Conservation (phyloP, 75 land plant species). For the Selaginella tamariscina region DNA sequence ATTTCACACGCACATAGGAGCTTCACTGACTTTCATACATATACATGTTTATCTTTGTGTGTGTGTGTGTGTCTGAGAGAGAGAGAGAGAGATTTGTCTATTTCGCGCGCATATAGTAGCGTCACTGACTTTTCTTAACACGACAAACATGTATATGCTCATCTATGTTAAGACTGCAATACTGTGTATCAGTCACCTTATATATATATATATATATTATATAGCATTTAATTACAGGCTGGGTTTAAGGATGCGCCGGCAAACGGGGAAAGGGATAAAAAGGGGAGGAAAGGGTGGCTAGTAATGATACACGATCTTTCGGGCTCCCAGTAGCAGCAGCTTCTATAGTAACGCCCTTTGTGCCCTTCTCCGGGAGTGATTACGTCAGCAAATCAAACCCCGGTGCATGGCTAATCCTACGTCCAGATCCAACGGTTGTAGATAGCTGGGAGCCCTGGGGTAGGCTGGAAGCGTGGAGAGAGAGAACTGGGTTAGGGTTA, state of each 20-base stretch:
- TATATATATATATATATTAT: too few relatives aligned
- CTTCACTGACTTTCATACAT: too few relatives aligned
- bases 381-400: conserved; percentile 4
- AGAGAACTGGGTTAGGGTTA: conserved; percentile 1
- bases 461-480: conserved; percentile 8
- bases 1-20: too few relatives aligned
- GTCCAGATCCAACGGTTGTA: neutral
- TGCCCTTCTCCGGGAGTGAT: conserved; percentile 2
- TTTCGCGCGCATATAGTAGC: too few relatives aligned
- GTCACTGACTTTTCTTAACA: too few relatives aligned
- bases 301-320: conserved; percentile 10
- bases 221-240: too few relatives aligned
- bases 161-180: too few relatives aligned
- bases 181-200: too few relatives aligned
- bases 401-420: conserved; percentile 3
- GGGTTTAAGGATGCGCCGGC: neutral
- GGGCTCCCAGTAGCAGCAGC: conserved; percentile 12
- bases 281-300: conserved; percentile 6
- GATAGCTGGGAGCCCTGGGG: conserved; percentile 14
- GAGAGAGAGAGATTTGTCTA: too few relatives aligned
- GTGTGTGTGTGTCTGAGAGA: too few relatives aligned
- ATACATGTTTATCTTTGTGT: too few relatives aligned
- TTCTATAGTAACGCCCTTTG: conserved; percentile 4
- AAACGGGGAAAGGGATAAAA: neutral
- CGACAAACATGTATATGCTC: too few relatives aligned